Evolutionary conservation across 73 alveolate genomes (phyloP), one percentile per base, ranked within the genome.

Genomic region (Symbiodinium natans): DNA sequence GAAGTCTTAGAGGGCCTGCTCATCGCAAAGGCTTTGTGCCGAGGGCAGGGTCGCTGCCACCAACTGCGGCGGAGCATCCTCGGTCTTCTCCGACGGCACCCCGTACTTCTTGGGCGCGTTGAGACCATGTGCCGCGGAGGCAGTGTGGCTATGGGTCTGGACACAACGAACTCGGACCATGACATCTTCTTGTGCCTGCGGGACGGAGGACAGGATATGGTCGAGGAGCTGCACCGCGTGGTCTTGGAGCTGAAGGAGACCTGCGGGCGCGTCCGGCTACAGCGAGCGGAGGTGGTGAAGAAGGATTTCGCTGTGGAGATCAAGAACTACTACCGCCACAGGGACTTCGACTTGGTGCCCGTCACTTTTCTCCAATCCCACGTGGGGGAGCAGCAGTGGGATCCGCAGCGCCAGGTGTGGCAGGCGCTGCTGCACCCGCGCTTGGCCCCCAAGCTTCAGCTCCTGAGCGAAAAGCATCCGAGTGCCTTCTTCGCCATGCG

Each of bases 281-380:
- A 80, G 6, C 29, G 88, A 38, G 88, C 88, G 2, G 59, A 80
- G 31, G 88, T 80, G 63, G 39, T 39, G 36, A 82, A 82, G 41
- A 41, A 82, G 71, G 90, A 82, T 31, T 82, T 82, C 42, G 90
- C 90, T 1, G 90, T 82, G 90, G 90, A 41, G 71, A 82, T 82
- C 73, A 13, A 56, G n/a, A 41, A 41, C 41, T 82, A 25, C 90
- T 82, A 82, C 71, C 90, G 90, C 42, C 23, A 82, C 41, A 48
- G n/a, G 90, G 90, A 82, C 71, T 82, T 82, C 41, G 90, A 82
- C 41, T 41, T 82, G 71, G 90, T 82, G 7, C 90, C 90, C 2
- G 68, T 40, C 41, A 82, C 90, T 29, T 23, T 23, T 27, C 90
- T 5, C 25, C 71, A 39, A 4, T 38, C 41, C n/a, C n/a, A 41